Conservation (phyloP, 495 filamentous ascomycete species). For the Astrocystis sublimbata region DNA sequence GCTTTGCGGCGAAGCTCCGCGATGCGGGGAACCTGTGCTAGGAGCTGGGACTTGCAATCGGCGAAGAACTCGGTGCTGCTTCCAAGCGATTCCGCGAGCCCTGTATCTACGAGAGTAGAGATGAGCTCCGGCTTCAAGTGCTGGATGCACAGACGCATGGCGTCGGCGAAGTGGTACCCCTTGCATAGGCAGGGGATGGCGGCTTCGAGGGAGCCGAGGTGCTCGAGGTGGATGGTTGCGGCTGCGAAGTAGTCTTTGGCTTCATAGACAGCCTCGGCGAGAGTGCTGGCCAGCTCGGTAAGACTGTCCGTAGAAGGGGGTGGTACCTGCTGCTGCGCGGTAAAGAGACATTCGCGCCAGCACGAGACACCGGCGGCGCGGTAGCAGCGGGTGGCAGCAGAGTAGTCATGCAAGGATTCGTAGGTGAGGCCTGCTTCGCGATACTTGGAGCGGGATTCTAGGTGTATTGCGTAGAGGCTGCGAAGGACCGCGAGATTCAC, state of each 20-base stretch:
- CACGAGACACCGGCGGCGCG: slow-evolving; percentile 66
- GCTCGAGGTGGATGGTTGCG: slow-evolving; percentile 76
- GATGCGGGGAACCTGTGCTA: slow-evolving; percentile 81
- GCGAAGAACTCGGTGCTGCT: slow-evolving; percentile 83
- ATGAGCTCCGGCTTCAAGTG: slow-evolving; percentile 50
- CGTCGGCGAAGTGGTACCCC: slow-evolving; percentile 80
- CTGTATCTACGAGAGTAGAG: slow-evolving; percentile 63
- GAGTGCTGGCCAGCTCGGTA: slow-evolving; percentile 59
- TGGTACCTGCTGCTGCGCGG: slow-evolving; percentile 60
- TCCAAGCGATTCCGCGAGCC: slow-evolving; percentile 74
- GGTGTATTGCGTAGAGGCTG: slow-evolving; percentile 73
- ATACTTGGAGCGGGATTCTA: slow-evolving; percentile 71
- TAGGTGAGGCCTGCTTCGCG: slow-evolving; percentile 85
- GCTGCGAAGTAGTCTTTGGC: slow-evolving; percentile 78
- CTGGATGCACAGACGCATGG: slow-evolving; percentile 64
- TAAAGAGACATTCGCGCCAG: slow-evolving; percentile 90
- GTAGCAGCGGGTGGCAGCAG: slow-evolving; percentile 74
- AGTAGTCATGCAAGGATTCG: slow-evolving; percentile 76
- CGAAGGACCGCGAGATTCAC: slow-evolving; percentile 59
- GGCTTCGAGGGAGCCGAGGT: slow-evolving; percentile 66
- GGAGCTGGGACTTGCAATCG: slow-evolving; percentile 83
- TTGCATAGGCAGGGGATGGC: slow-evolving; percentile 76
- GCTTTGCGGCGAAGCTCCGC: slow-evolving; percentile 78
- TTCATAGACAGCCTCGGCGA: slow-evolving; percentile 74
- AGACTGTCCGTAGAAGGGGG: slow-evolving; percentile 60